A percentile compares a stretch with the other conserved stretches of the same genome.
Evolutionary conservation across 495 filamentous ascomycete species (phyloP).

Genomic region (Echria macrotheca): DNA sequence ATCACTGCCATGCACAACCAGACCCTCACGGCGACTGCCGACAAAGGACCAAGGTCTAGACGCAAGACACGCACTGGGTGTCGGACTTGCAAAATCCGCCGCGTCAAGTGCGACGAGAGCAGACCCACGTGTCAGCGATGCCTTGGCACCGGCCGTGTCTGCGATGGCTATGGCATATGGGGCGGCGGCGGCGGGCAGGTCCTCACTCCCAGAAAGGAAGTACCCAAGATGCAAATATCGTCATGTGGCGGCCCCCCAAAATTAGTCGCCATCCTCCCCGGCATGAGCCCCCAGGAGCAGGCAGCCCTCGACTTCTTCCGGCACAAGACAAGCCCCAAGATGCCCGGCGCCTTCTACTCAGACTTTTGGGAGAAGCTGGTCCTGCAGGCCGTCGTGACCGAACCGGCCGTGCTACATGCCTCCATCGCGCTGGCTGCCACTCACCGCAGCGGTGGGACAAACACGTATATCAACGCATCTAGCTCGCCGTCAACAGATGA

Average conservation of each 20-base stretch:
- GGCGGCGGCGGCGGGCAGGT: too few species aligned
- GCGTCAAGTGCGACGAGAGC: constrained; percentile 55
- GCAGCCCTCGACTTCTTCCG: constrained; percentile 38
- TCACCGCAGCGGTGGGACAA: constrained; percentile 26
- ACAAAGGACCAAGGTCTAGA: too few species aligned
- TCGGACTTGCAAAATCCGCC: constrained; percentile 47
- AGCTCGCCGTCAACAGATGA: too few species aligned
- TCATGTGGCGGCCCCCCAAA: not conserved
- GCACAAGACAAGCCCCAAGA: constrained; percentile 32
- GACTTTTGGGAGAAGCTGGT: constrained; percentile 45
- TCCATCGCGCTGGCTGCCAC: constrained; percentile 42
- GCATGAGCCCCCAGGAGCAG: constrained; percentile 1
- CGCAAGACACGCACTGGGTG: constrained; percentile 48
- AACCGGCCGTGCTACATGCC: constrained; percentile 49
- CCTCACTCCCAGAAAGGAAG: too few species aligned
- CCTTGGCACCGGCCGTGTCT: constrained; percentile 49
- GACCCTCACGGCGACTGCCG: too few species aligned
- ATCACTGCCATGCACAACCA: not conserved
- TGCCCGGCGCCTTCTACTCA: constrained; percentile 41
- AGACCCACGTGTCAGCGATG: constrained; percentile 51
- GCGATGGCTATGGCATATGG: constrained; percentile 55
- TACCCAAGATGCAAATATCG: constrained; percentile 15
- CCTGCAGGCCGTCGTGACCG: constrained; percentile 38
- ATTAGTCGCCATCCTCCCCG: too few species aligned
- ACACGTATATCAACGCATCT: too few species aligned